Conservation (phyloP, 2,329 filamentous ascomycete genomes). For the Aspergillus ibericus region DNA sequence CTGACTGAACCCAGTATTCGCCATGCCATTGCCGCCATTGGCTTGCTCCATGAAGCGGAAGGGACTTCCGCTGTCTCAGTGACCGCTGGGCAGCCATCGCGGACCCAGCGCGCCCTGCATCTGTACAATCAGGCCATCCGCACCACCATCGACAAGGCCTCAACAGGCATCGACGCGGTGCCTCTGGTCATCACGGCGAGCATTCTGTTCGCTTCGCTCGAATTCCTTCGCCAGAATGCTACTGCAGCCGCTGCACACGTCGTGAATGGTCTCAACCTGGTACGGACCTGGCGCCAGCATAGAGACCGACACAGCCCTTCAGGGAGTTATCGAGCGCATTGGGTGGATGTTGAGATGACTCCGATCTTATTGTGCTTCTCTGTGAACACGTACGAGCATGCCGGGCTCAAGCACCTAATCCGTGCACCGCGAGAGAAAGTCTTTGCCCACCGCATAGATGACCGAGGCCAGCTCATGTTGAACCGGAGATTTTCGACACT, state of each 20-base stretch:
- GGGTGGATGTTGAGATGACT: slow-evolving; percentile 20
- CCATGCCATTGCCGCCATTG: slow-evolving; percentile 66
- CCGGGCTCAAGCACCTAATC: not conserved
- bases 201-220: slow-evolving; percentile 66
- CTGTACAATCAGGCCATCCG: slow-evolving; percentile 18
- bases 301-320: not conserved
- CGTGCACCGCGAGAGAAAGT: not conserved
- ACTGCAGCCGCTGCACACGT: slow-evolving; percentile 25
- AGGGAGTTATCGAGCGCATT: slow-evolving; percentile 5
- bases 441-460: not conserved
- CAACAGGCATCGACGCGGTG: slow-evolving; percentile 56
- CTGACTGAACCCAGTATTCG: slow-evolving; percentile 62
- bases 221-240: slow-evolving; percentile 40
- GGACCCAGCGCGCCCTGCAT: slow-evolving; percentile 3
- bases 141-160: slow-evolving; percentile 12
- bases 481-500: slow-evolving; percentile 13
- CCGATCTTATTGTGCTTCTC: slow-evolving; percentile 20
- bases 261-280: slow-evolving; percentile 15
- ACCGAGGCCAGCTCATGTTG: slow-evolving; percentile 9
- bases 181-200: slow-evolving; percentile 53
- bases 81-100: slow-evolving; percentile 24
- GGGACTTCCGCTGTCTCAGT: slow-evolving; percentile 34
- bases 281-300: slow-evolving; percentile 13
- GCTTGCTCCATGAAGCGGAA: slow-evolving; percentile 62
- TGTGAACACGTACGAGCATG: slow-evolving; percentile 11